Base-by-base conservation (phyloP, 306 rosid species). In the Astragalus glycyphyllos region DNA sequence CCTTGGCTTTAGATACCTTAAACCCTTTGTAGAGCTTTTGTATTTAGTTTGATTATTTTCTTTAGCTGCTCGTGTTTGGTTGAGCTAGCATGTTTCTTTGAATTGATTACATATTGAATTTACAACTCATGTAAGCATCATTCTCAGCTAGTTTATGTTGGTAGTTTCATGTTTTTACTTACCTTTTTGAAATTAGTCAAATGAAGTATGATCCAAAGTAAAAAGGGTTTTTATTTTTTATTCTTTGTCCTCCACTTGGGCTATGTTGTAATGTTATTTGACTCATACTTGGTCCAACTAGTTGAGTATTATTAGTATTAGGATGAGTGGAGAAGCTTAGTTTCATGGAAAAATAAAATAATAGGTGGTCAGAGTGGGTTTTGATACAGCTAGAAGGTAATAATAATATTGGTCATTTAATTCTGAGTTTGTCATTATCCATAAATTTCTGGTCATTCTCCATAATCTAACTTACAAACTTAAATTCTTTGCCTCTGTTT, bases 51-150 rank as follows among this genome's bases (percentile, higher is more conserved):
- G 2, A 8, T 37, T 48, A 6, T 49, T 50, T 10, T 8, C 13
- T 38, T 35, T 37, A 4, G 73, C 46, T 55, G 13, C 66, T 45
- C 35, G 35, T 47, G 37, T 12, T 57, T 70, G 58, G 16, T 71
- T 58, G 58, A 57, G 20, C 65, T 42, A 41, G 6, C n/a, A 13
- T 70, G 46, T 11, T 59, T 68, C 50, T 68, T 69, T 35, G 40
- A 35, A 35, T 50, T 32, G 37, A 48, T 66, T 49, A 40, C 40
- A 3, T 40, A 12, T 55, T 40, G 53, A 54, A 40, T 54, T 20
- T 20, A 2, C 55, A 40, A 2, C 55, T 55, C 7, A 40, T 6
- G 0, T 1, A 62, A 61, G 54, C 45, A 16, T 50, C 44, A 14
- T 64, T 13, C 35, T 40, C 4, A 0, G 62, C 61, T 49, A 20